phyloP scores from a whole-genome alignment of 768 basidiomycete species.

The Mycena latifolia region DNA sequence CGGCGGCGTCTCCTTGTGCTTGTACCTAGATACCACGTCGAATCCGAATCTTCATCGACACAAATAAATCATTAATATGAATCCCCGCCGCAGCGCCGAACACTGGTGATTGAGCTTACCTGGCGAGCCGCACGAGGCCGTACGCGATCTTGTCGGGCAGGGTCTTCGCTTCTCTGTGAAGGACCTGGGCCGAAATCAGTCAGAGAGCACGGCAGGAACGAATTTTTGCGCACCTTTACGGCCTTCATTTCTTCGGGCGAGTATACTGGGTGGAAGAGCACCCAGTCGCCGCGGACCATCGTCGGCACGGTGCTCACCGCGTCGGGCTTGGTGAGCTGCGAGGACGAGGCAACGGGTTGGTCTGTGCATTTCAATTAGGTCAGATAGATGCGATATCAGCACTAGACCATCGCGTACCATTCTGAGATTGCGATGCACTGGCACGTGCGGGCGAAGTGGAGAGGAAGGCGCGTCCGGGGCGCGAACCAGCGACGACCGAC shows the following conservation, averaged over 20 bases:
- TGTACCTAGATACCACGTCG: slow-evolving; percentile 90
- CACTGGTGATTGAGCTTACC: slow-evolving; percentile 55
- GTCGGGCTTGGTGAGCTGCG: slow-evolving; percentile 52
- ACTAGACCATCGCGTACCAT: neutral
- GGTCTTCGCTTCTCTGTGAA: slow-evolving; percentile 74
- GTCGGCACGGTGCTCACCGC: slow-evolving; percentile 68
- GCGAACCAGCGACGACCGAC: slow-evolving; percentile 1
- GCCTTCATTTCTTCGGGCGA: slow-evolving; percentile 77
- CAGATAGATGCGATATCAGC: too few species aligned
- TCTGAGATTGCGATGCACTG: neutral
- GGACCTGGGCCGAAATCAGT: slow-evolving; percentile 61
- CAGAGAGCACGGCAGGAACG: neutral
- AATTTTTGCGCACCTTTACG: slow-evolving; percentile 66
- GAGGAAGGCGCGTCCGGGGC: slow-evolving; percentile 20
- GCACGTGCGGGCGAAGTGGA: slow-evolving; percentile 14
- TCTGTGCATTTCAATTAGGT: too few species aligned
- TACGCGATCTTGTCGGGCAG: slow-evolving; percentile 81
- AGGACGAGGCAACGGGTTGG: neutral
- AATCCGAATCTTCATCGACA: slow-evolving; percentile 70
- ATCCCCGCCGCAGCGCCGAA: too few species aligned
- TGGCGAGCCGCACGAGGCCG: slow-evolving; percentile 67
- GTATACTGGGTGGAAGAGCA: slow-evolving; percentile 95
- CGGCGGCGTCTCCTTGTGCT: slow-evolving; percentile 74
- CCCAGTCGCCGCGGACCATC: slow-evolving; percentile 84
- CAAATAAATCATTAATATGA: too few species aligned